A percentile compares a stretch with the other conserved stretches of the same genome.
Evolutionary conservation across 2,329 filamentous ascomycete genomes (phyloP).

Genomic region (Aspergillus sp.): DNA sequence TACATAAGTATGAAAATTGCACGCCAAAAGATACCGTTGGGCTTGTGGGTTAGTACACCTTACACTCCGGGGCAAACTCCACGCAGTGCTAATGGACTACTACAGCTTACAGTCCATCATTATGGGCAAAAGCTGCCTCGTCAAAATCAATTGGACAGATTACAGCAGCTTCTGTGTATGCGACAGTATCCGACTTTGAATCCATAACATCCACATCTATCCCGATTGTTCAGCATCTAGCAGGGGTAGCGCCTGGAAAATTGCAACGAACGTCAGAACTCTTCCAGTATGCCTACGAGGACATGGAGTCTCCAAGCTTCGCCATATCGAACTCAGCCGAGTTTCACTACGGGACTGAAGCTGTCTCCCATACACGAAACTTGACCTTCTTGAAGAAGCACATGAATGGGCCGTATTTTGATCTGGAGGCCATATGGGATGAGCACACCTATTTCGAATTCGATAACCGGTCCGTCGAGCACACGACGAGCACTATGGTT

Average conservation of each 20-base stretch:
- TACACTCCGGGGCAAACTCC: no score
- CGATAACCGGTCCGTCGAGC: conserved; percentile 60
- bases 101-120: background rate
- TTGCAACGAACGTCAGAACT: background rate
- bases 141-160: background rate
- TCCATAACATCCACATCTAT: background rate
- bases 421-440: conserved; percentile 72
- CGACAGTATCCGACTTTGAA: background rate
- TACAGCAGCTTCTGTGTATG: conserved; percentile 1
- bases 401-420: conserved; percentile 63
- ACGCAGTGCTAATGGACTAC: background rate
- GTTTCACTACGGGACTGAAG: conserved; percentile 53
- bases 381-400: conserved; percentile 62
- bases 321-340: conserved; percentile 46
- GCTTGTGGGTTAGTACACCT: background rate
- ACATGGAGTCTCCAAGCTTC: conserved; percentile 40
- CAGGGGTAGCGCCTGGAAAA: background rate
- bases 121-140: conserved; percentile 2
- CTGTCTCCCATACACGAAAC: conserved; percentile 62
- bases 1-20: conserved; percentile 21
- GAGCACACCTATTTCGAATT: conserved; percentile 71
- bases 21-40: background rate
- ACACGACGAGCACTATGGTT: conserved; percentile 75
- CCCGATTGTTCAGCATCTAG: conserved; percentile 1
- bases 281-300: conserved; percentile 42